Evolutionary conservation across 2,329 filamentous ascomycete species (phyloP), one percentile per base, ranked within the genome.

Genomic region (Cordyceps cateniannulata): DNA sequence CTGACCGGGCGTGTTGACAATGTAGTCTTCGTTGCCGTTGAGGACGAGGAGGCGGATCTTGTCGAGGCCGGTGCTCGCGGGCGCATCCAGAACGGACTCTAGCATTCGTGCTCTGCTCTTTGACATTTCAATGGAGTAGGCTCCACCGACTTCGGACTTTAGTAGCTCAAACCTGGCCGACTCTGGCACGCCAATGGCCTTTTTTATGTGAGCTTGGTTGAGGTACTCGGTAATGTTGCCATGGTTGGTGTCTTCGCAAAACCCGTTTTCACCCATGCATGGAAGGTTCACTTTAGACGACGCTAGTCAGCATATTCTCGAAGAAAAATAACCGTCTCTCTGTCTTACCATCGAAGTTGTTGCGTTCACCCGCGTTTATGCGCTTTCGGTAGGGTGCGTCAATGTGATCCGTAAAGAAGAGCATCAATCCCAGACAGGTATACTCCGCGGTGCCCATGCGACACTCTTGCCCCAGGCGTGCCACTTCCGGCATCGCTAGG

Each of bases 291-390:
- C 58, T 54, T 25, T 47, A 2, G 1, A 25, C 24, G 14, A 14
- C 7, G 10, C 1, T 24, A 3, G 22, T 76, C 77, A 6, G 76
- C 65, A 18, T 7, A 1, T 70, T 68, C 44, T 75, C 72, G 2
- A 71, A 71, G 4, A 73, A 69, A 52, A 74, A 76, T 10, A 20
- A 10, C 1, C 3, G 18, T 2, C 14, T 48, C 9, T 27, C 25
- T 3, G 71, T 63, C 47, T 74, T 75, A 52, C 79, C 78, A 56
- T 79, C 75, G 63, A 75, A 79, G 50, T 73, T 70, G 59, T 79
- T 78, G 14, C 76, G 71, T 6, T 71, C 74, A 8, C 73, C 73
- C 4, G 66, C 57, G 18, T 70, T 68, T 7, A 76, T 73, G 59
- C 78, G 76, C 49, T 70, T 69, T 52, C 78, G 72, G 58, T 77